Percentiles rank a stretch among this genome's conserved stretches.
Conservation (phyloP, 352 stramenopile species). For the Nothophytophthora sp. region DNA sequence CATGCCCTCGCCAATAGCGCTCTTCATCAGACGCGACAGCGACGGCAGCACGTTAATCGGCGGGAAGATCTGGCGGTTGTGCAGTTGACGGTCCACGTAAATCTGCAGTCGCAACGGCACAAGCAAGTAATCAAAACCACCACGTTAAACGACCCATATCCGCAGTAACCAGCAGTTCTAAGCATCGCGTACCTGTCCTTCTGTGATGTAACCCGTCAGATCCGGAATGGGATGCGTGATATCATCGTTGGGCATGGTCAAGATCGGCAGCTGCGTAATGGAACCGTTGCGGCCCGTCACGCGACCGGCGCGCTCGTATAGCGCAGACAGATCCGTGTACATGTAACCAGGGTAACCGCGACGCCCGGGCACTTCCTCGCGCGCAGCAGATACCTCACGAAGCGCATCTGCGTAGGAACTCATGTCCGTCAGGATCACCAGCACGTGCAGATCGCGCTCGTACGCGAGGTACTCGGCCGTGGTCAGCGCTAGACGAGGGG, state of each 20-base stretch:
- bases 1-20: slow-evolving; percentile 99
- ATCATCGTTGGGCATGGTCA: slow-evolving; percentile 99
- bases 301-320: slow-evolving; percentile 98
- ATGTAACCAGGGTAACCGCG: slow-evolving; percentile 99
- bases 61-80: slow-evolving; percentile 99
- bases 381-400: slow-evolving; percentile 95
- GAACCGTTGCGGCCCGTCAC: slow-evolving; percentile 98
- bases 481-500: slow-evolving; percentile 97
- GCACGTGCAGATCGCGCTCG: slow-evolving; percentile 98
- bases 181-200: slow-evolving; percentile 90
- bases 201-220: slow-evolving; percentile 99
- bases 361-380: slow-evolving; percentile 96
- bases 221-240: slow-evolving; percentile 99
- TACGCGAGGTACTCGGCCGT: slow-evolving; percentile 99
- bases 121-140: slow-evolving; percentile 3
- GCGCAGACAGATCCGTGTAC: slow-evolving; percentile 99
- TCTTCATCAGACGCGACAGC: slow-evolving; percentile 99
- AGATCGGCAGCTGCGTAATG: slow-evolving; percentile 99
- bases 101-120: slow-evolving; percentile 71
- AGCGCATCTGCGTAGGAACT: slow-evolving; percentile 98
- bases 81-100: slow-evolving; percentile 97
- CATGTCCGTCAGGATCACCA: slow-evolving; percentile 99
- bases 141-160: background rate
- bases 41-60: slow-evolving; percentile 99
- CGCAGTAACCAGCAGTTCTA: background rate